Base-by-base conservation (phyloP, 805 yeast genomes). In the Yamadazyma nakazawae region DNA sequence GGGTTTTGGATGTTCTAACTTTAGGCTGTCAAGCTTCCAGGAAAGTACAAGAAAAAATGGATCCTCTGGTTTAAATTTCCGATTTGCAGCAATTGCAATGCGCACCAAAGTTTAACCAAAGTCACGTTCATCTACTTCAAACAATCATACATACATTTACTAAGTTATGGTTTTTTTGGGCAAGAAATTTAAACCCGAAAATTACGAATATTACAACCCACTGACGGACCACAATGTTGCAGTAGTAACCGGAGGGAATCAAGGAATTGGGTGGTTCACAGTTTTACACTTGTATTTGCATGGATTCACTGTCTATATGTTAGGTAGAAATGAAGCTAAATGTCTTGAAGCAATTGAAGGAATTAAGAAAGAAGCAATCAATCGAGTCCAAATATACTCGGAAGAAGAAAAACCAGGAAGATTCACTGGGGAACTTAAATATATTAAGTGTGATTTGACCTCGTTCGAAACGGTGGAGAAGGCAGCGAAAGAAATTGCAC, bases 371-470 rank as follows among this genome's bases (percentile, higher is more conserved):
- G 75, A 70, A 49, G 75, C 74, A 2, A 46, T 51, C 7, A 47
- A 42, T 10, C 55, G 75, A 45, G 35, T 31, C 4, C 50, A 34
- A 2, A 14, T 42, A 8, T 52, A 49, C 38, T 3, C 46, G 5
- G 34, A 25, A 14, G 46, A 26, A 7, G 43, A 49, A 24, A 40
- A 42, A 13, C 30, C 47, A 5, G 38, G 49, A 48, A 60, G 73
- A 32, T 58, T 48, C 37, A 52, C 78, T 18, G 90, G 91, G 0
- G 75, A 74, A 42, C 60, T 85, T 17, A 65, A 70, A 45, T 77
- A 67, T 49, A 51, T 85, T 11, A 77, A 80, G 43, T 55, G 81
- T 45, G 91, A 86, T 60, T 65, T 86, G 46, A 55, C 78, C 21
- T 78, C 58, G 49, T 52, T 67, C 14, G 43, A 47, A 7, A 54